Evolutionary conservation across 2,329 filamentous ascomycete genomes (phyloP).

Genomic region (Cadophora sp.): DNA sequence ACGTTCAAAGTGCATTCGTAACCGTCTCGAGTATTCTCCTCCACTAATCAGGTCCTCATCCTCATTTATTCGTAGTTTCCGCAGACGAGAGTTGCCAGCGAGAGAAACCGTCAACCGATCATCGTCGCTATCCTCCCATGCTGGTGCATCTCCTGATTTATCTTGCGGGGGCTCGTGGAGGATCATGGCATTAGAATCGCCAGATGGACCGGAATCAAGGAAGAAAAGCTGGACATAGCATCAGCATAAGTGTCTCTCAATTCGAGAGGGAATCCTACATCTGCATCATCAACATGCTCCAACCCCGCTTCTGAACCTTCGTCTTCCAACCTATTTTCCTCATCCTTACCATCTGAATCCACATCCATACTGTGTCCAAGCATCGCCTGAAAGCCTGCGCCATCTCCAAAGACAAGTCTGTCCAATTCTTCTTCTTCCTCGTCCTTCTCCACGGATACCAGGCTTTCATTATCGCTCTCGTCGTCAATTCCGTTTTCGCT

Average conservation of each 20-base stretch:
- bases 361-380: constrained; percentile 63
- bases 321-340: constrained; percentile 39
- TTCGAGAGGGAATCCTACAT: constrained; percentile 48
- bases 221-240: constrained; percentile 46
- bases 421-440: constrained; percentile 86
- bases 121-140: constrained; percentile 96
- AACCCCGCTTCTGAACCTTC: constrained; percentile 58
- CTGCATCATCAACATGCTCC: constrained; percentile 75
- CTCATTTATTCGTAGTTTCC: constrained; percentile 83
- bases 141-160: constrained; percentile 56
- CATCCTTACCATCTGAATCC: constrained; percentile 31
- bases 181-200: constrained; percentile 36
- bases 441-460: constrained; percentile 68
- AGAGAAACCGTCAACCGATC: constrained; percentile 86
- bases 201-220: constrained; percentile 47
- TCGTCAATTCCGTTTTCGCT: constrained; percentile 25
- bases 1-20: constrained; percentile 77
- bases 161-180: constrained; percentile 39
- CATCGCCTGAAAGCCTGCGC: constrained; percentile 78
- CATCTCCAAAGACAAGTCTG: constrained; percentile 86
- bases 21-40: constrained; percentile 79
- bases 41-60: constrained; percentile 87
- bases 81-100: constrained; percentile 73
- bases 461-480: constrained; percentile 40
- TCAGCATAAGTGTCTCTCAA: constrained; percentile 7